Base-by-base conservation (phyloP, 352 stramenopile species). In the Phytophthora foliorum region DNA sequence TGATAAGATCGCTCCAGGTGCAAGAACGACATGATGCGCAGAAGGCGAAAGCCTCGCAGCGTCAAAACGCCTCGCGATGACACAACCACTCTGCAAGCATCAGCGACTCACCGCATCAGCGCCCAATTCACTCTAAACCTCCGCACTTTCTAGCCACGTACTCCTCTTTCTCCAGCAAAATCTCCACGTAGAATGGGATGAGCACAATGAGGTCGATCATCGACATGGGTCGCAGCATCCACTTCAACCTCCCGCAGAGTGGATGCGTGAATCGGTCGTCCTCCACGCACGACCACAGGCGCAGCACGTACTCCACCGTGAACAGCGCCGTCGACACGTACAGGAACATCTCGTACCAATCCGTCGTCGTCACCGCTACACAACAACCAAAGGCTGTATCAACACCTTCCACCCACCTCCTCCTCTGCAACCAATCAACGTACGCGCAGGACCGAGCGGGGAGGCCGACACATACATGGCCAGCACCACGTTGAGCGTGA, bases 241-340 rank as follows among this genome's bases (percentile, higher is more conserved):
- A 95, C 63, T 81, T 84, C 14, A 95, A 55, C 46, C 88, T 62
- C 45, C 86, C 86, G 17, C 81, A 64, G 6, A 93, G 36, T 17
- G 78, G 70, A 50, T 79, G 74, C n/a, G 63, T 57, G 52, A 82
- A 94, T 29, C 85, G 75, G 8, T 88, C 69, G 56, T 95, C 88
- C 65, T 93, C 88, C 22, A 94, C 81, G 36, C 88, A 95, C n/a
- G 88, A 88, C 87, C 88, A 95, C 11, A 93, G 66, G 0, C 88
- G 83, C 24, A 94, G 70, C 10, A 79, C 1, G 58, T 94, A 94
- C 55, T 95, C 88, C 13, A 92, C 55, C 0, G 87, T 89, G 57
- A 95, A 94, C 19, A 94, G 79, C 6, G 52, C 71, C 5, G 85
- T 93, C 11, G 88, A 95, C 10, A 88, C 53, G n/a, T 92, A 94